Conservation (phyloP, 306 rosid genomes). For the Prunus fruticosa region DNA sequence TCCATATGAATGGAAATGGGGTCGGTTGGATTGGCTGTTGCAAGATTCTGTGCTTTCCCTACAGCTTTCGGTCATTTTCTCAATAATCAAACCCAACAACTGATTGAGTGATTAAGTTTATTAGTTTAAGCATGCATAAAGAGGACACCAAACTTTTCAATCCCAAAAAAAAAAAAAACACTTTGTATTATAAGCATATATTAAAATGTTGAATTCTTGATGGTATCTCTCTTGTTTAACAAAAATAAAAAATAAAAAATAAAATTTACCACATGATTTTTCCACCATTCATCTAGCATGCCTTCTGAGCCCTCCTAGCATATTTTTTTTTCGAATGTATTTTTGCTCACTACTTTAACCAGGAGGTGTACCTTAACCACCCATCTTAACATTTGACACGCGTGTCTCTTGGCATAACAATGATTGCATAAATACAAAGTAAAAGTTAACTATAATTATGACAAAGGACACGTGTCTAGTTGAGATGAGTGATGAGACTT, state of each 20-base stretch:
- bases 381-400: too few relatives aligned
- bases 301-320: too few relatives aligned
- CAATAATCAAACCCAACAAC: neutral
- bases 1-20: neutral
- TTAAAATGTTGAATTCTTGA: too few relatives aligned
- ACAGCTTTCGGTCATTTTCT: slow-evolving; percentile 11
- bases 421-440: too few relatives aligned
- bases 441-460: too few relatives aligned
- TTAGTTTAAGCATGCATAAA: neutral
- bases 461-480: too few relatives aligned
- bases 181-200: neutral
- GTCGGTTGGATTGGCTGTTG: neutral
- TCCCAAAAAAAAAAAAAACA: neutral
- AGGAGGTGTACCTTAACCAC: too few relatives aligned
- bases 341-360: too few relatives aligned
- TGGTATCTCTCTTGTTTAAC: too few relatives aligned
- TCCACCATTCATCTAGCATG: neutral
- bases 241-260: neutral
- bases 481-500: too few relatives aligned
- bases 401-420: too few relatives aligned
- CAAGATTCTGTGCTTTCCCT: slow-evolving; percentile 12
- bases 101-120: neutral
- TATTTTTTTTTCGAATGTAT: too few relatives aligned
- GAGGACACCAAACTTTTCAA: neutral
- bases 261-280: neutral